These are phyloP conservation scores for Schizophyllum amplum DNA, from an alignment of 1,284 basidiomycete species.

Conservation along the genomic window DNA sequence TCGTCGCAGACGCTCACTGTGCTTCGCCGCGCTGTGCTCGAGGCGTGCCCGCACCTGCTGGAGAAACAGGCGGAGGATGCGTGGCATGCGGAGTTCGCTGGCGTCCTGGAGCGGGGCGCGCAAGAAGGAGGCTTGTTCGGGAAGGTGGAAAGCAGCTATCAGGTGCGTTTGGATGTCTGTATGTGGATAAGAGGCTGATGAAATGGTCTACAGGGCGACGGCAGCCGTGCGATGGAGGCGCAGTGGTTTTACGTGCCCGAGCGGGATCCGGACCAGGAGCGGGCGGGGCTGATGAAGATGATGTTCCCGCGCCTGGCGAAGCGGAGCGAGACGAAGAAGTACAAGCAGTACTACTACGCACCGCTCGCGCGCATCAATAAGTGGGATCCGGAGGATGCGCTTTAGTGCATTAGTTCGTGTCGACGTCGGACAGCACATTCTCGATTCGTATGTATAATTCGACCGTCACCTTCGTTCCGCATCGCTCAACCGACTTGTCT, in stretches of 20 bases:
- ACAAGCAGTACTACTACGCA: constrained; percentile 74
- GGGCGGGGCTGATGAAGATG: constrained; percentile 52
- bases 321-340: constrained; percentile 66
- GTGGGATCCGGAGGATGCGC: constrained; percentile 47
- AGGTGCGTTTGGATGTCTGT: constrained; percentile 1
- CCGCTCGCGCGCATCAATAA: constrained; percentile 55
- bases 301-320: constrained; percentile 71
- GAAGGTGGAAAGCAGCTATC: constrained; percentile 35
- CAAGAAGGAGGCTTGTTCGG: constrained; percentile 34
- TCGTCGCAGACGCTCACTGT: constrained; percentile 52
- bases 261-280: constrained; percentile 57
- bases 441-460: not conserved
- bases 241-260: constrained; percentile 76
- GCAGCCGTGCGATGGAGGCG: constrained; percentile 45
- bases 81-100: not conserved
- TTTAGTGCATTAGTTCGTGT: not conserved
- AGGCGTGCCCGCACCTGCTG: not conserved
- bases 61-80: not conserved
- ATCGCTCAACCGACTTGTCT: not conserved
- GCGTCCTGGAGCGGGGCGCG: not conserved
- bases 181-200: constrained; percentile 3
- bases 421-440: not conserved
- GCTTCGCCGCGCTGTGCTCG: constrained; percentile 26
- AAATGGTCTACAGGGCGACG: constrained; percentile 35
- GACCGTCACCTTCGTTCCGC: not conserved